Percentiles rank a stretch among this genome's conserved stretches.
These are phyloP conservation scores for Mycena maculata DNA, from an alignment of 768 basidiomycete genomes.

Conservation along the genomic window DNA sequence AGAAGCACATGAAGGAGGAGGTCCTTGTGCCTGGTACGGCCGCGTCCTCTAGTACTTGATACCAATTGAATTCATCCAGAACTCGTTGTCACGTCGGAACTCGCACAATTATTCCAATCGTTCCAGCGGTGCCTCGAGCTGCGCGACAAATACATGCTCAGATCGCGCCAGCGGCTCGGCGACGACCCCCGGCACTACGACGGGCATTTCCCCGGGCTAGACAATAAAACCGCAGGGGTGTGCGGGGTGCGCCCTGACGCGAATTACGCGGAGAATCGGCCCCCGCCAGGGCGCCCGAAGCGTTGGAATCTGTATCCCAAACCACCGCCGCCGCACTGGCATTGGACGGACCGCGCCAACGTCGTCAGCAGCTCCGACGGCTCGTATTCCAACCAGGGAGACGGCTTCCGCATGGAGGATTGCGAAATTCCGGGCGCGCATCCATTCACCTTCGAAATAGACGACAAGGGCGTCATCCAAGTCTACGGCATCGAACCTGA, in stretches of 20 bases:
- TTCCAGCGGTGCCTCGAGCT: slow-evolving; percentile 89
- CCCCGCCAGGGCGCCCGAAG: slow-evolving; percentile 50
- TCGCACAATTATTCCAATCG: slow-evolving; percentile 69
- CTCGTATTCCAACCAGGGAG: slow-evolving; percentile 38
- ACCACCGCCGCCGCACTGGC: slow-evolving; percentile 97
- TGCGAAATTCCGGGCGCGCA: slow-evolving; percentile 79
- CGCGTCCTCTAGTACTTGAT: slow-evolving; percentile 16
- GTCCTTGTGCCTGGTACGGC: slow-evolving; percentile 29
- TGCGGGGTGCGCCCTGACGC: slow-evolving; percentile 76
- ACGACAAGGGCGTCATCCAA: slow-evolving; percentile 89
- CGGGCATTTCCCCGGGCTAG: slow-evolving; percentile 75
- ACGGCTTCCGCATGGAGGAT: slow-evolving; percentile 77
- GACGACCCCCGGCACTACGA: slow-evolving; percentile 97
- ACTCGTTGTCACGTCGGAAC: slow-evolving; percentile 56
- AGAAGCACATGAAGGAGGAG: slow-evolving; percentile 36
- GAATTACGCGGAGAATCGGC: slow-evolving; percentile 44
- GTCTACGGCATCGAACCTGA: slow-evolving; percentile 64
- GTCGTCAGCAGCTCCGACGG: slow-evolving; percentile 58
- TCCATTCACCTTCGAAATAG: slow-evolving; percentile 71
- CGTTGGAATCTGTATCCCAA: slow-evolving; percentile 92
- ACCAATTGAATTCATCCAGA: slow-evolving; percentile 42
- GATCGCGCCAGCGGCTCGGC: slow-evolving; percentile 90
- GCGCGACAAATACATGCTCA: slow-evolving; percentile 94
- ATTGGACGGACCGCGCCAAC: slow-evolving; percentile 71
- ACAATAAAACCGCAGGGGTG: slow-evolving; percentile 70